Evolutionary conservation across 768 basidiomycete genomes (phyloP).

Genomic region (Boletus huronensis): DNA sequence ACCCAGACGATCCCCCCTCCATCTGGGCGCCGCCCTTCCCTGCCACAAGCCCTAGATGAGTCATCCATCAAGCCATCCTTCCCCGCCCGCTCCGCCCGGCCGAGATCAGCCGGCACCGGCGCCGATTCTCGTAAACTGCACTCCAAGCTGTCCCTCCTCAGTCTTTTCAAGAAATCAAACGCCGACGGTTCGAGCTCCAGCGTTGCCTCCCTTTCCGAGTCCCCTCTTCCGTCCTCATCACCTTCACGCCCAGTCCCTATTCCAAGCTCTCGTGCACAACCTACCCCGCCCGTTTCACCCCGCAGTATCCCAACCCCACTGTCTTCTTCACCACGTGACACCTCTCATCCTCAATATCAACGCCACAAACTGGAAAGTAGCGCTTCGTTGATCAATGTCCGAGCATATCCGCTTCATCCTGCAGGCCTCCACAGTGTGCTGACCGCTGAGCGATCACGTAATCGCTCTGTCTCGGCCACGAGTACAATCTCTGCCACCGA

Average conservation of each 20-base stretch:
- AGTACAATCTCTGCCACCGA: slow-evolving; percentile 19
- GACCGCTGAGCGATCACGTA: slow-evolving; percentile 32
- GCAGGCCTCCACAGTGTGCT: slow-evolving; percentile 48
- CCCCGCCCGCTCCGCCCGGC: slow-evolving; percentile 44
- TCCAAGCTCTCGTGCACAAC: slow-evolving; percentile 15
- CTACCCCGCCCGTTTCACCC: slow-evolving; percentile 30
- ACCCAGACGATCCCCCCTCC: slow-evolving; percentile 22
- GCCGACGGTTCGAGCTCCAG: slow-evolving; percentile 37
- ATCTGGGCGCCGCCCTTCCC: slow-evolving; percentile 60
- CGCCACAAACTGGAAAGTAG: slow-evolving; percentile 25
- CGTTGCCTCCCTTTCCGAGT: slow-evolving; percentile 32
- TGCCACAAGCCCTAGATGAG: slow-evolving; percentile 50
- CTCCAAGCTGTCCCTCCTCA: slow-evolving; percentile 72
- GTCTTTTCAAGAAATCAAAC: slow-evolving; percentile 63
- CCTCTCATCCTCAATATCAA: slow-evolving; percentile 13
- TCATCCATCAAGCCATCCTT: slow-evolving; percentile 32
- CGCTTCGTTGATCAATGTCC: slow-evolving; percentile 19
- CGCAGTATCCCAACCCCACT: slow-evolving; percentile 19
- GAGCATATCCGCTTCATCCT: slow-evolving; percentile 38
- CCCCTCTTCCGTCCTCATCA: slow-evolving; percentile 25
- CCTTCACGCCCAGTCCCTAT: slow-evolving; percentile 28
- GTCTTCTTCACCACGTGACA: slow-evolving; percentile 32
- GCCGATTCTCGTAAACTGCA: slow-evolving; percentile 56
- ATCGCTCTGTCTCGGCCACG: slow-evolving; percentile 36
- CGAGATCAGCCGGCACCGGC: slow-evolving; percentile 70